Evolutionary conservation across 495 filamentous ascomycete species (phyloP).

Genomic region (Usnea hakonensis): DNA sequence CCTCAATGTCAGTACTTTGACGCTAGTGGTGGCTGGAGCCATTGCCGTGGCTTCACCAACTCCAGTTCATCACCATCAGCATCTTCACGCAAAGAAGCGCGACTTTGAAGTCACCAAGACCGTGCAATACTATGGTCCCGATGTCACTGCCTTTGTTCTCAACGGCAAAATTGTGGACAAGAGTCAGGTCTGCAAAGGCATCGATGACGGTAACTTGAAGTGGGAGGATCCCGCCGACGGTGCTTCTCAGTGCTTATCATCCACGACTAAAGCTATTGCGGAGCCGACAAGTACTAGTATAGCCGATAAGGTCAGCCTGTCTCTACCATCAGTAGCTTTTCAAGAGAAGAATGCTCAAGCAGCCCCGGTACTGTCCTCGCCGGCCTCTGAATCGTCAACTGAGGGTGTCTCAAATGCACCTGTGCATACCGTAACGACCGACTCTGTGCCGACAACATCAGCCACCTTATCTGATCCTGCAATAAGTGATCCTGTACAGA

Average conservation of each 20-base stretch:
- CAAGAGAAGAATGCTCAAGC: neutral
- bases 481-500: too few species aligned
- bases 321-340: neutral
- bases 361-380: neutral
- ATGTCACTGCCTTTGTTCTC: slow-evolving; percentile 52
- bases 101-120: slow-evolving; percentile 33
- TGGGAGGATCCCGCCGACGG: slow-evolving; percentile 32
- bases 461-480: neutral
- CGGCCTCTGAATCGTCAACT: neutral
- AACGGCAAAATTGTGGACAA: slow-evolving; percentile 46
- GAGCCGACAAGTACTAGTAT: neutral
- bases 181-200: slow-evolving; percentile 53
- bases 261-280: neutral
- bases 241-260: slow-evolving; percentile 19
- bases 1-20: slow-evolving; percentile 27
- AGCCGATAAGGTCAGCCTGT: neutral
- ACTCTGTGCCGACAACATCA: neutral
- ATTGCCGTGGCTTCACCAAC: slow-evolving; percentile 37
- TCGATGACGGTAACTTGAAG: slow-evolving; percentile 45
- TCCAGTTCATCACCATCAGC: slow-evolving; percentile 29
- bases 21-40: slow-evolving; percentile 41
- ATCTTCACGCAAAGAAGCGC: slow-evolving; percentile 29
- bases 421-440: neutral
- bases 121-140: slow-evolving; percentile 40
- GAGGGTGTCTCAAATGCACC: neutral